A percentile compares a stretch with the other conserved stretches of the same genome.
phyloP scores from a whole-genome alignment of 495 filamentous ascomycete species.

The Oleoguttula mirabilis region DNA sequence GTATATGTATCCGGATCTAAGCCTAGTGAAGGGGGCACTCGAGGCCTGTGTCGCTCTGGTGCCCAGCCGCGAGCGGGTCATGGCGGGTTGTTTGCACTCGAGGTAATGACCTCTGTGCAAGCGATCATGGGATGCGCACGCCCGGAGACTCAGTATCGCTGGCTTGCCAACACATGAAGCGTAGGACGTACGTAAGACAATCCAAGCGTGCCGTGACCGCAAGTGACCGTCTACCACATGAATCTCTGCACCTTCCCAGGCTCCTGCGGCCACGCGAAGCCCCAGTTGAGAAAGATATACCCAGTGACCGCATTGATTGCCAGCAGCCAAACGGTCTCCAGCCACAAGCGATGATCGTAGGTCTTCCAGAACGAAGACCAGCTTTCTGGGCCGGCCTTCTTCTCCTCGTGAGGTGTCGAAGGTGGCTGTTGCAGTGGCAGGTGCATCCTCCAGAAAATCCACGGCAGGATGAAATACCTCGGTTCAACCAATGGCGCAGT shows the following conservation, averaged over 20 bases:
- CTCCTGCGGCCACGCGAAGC: conserved; percentile 74
- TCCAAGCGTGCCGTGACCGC: too few species aligned
- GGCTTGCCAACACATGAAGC: too few species aligned
- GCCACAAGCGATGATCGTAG: conserved; percentile 35
- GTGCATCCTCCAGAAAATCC: conserved; percentile 85
- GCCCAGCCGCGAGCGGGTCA: too few species aligned
- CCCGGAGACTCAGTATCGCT: too few species aligned
- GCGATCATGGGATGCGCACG: too few species aligned
- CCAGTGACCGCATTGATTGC: conserved; percentile 60
- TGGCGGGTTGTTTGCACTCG: too few species aligned
- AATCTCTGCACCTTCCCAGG: conserved; percentile 74
- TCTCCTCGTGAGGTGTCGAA: neutral
- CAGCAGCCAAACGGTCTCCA: conserved; percentile 74
- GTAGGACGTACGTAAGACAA: too few species aligned
- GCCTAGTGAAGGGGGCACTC: too few species aligned
- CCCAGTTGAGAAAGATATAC: conserved; percentile 66
- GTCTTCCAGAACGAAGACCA: conserved; percentile 7
- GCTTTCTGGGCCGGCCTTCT: conserved; percentile 1
- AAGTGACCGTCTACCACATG: conserved; percentile 93
- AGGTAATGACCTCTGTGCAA: too few species aligned
- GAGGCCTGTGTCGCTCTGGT: too few species aligned
- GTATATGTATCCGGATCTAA: too few species aligned
- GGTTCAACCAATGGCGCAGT: conserved; percentile 90
- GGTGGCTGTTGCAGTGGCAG: conserved; percentile 36
- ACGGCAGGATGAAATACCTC: conserved; percentile 87